phyloP scores from a whole-genome alignment of 148 eudicot genomes.

The Selenicereus undatus region DNA sequence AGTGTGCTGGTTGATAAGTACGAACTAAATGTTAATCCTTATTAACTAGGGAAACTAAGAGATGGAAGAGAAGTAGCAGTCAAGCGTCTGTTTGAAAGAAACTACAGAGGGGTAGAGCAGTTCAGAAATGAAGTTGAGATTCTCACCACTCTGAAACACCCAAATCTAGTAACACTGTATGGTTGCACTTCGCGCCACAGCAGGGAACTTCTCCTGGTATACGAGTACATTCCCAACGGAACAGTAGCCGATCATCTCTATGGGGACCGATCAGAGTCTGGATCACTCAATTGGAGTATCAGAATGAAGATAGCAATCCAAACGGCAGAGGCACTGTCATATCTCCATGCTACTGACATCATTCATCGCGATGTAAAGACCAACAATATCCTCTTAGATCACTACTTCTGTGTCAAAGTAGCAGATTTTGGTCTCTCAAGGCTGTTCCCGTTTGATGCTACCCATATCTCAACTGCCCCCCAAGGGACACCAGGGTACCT shows the following conservation, averaged over 20 bases:
- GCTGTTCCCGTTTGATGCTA: conserved; percentile 40
- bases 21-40: neutral
- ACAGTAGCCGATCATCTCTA: conserved; percentile 63
- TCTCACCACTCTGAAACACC: conserved; percentile 40
- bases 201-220: conserved; percentile 32
- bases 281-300: conserved; percentile 38
- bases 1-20: no score
- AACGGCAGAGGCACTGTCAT: conserved; percentile 46
- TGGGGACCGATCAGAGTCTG: conserved; percentile 29
- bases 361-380: conserved; percentile 67
- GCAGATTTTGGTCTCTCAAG: conserved; percentile 63
- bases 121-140: conserved; percentile 37
- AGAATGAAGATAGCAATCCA: conserved; percentile 55
- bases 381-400: conserved; percentile 24
- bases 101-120: conserved; percentile 42
- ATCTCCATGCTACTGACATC: conserved; percentile 49
- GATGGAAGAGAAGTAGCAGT: conserved; percentile 67
- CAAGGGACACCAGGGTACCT: conserved; percentile 40
- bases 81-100: conserved; percentile 54
- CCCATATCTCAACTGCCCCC: conserved; percentile 51
- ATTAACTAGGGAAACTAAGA: conserved; percentile 40
- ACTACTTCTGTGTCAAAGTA: conserved; percentile 43
- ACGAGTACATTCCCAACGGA: conserved; percentile 55
- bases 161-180: conserved; percentile 47
- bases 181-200: conserved; percentile 55